These are phyloP conservation scores for Hamigera avellanea DNA, from an alignment of 495 filamentous ascomycete species.

Conservation along the genomic window DNA sequence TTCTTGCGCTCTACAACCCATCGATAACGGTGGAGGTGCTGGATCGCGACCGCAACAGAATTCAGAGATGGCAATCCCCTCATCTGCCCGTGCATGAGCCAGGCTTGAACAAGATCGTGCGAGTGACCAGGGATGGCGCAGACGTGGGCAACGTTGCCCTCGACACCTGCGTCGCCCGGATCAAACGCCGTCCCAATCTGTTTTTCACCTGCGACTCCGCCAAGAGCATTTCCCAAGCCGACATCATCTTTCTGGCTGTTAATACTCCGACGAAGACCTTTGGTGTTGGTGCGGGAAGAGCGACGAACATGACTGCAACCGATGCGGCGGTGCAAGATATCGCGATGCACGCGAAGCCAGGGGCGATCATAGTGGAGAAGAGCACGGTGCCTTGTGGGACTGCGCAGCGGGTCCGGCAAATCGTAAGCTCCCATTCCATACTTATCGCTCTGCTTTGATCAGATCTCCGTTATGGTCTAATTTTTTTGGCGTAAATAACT, in stretches of 20 bases:
- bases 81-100: slow-evolving; percentile 72
- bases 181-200: slow-evolving; percentile 41
- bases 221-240: slow-evolving; percentile 49
- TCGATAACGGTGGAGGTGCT: slow-evolving; percentile 58
- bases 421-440: slow-evolving; percentile 23
- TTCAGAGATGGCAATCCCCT: slow-evolving; percentile 59
- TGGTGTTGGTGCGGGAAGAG: slow-evolving; percentile 58
- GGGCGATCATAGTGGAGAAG: slow-evolving; percentile 75
- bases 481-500: slow-evolving; percentile 40
- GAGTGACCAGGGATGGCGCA: slow-evolving; percentile 47
- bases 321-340: slow-evolving; percentile 58
- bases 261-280: slow-evolving; percentile 71
- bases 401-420: slow-evolving; percentile 55
- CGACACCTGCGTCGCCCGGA: too few relatives aligned
- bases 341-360: slow-evolving; percentile 49
- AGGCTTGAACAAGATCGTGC: slow-evolving; percentile 55
- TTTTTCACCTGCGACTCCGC: slow-evolving; percentile 60
- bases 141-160: slow-evolving; percentile 5
- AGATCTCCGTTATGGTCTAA: slow-evolving; percentile 1
- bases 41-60: slow-evolving; percentile 52
- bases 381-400: slow-evolving; percentile 75
- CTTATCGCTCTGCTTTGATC: neutral
- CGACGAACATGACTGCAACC: slow-evolving; percentile 62
- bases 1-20: slow-evolving; percentile 63
- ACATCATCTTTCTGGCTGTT: slow-evolving; percentile 68